These are phyloP conservation scores for Polymyxa betae DNA, from an alignment of 208 protist genomes.

Conservation along the genomic window DNA sequence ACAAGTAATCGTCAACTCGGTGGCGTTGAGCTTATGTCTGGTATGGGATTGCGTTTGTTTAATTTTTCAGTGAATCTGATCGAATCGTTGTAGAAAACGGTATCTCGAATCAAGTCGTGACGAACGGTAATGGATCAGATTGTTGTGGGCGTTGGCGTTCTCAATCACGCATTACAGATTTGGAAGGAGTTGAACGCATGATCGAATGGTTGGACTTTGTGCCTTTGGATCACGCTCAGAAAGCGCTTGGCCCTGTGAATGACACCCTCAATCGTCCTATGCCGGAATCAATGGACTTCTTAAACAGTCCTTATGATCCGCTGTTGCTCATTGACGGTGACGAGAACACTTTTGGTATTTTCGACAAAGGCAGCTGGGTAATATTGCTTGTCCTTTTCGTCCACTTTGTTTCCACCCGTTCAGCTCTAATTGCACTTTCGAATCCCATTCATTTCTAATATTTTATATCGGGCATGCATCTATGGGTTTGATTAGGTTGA, in stretches of 20 bases:
- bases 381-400: too few species aligned
- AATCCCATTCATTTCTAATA: too few species aligned
- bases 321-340: conserved; percentile 65
- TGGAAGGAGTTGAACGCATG: not conserved
- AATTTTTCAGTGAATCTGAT: too few species aligned
- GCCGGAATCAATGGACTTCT: not conserved
- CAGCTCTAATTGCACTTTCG: too few species aligned
- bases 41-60: too few species aligned
- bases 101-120: too few species aligned
- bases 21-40: conserved; percentile 93
- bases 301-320: conserved; percentile 63
- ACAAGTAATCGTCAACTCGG: conserved; percentile 93
- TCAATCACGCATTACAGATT: too few species aligned
- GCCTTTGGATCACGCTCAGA: too few species aligned
- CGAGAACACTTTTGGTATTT: conserved; percentile 62
- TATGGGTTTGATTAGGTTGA: too few species aligned
- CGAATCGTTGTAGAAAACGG: too few species aligned
- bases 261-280: not conserved
- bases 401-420: too few species aligned
- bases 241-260: not conserved
- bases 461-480: too few species aligned
- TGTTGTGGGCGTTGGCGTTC: conserved; percentile 69
- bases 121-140: conserved; percentile 91
- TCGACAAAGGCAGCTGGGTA: conserved; percentile 72
- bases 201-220: not conserved